A percentile compares a stretch with the other conserved stretches of the same genome.
Conservation (phyloP, 345 rosid species). For the Murraya paniculata region DNA sequence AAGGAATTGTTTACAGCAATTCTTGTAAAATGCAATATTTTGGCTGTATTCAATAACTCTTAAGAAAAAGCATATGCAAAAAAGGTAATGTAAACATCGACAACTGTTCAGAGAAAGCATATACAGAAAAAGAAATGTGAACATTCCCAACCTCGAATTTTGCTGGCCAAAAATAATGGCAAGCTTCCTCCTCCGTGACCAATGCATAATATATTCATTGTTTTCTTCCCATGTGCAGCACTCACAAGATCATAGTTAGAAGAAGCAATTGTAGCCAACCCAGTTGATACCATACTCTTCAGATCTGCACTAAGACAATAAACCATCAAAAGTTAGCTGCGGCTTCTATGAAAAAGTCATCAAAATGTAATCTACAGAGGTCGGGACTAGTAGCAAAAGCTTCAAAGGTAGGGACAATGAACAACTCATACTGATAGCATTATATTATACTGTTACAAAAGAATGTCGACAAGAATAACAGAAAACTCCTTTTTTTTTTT, state of each 20-base stretch:
- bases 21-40: neutral
- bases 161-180: constrained; percentile 76
- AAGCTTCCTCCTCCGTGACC: constrained; percentile 98
- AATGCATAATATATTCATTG: constrained; percentile 69
- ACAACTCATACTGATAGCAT: neutral
- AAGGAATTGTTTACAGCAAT: neutral
- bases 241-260: constrained; percentile 49
- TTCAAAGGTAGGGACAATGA: neutral
- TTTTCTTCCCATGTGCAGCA: constrained; percentile 53
- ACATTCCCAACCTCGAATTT: constrained; percentile 57
- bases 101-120: constrained; percentile 22
- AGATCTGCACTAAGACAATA: constrained; percentile 48
- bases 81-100: neutral
- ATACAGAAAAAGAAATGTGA: neutral
- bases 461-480: neutral
- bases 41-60: neutral
- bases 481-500: neutral
- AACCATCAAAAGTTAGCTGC: constrained; percentile 2
- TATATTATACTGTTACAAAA: neutral
- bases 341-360: neutral
- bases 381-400: neutral
- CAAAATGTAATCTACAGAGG: neutral
- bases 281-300: constrained; percentile 84
- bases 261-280: constrained; percentile 64
- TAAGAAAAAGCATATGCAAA: neutral